phyloP scores from a whole-genome alignment of 164 flowering plant species.

The Magnolia officinalis region DNA sequence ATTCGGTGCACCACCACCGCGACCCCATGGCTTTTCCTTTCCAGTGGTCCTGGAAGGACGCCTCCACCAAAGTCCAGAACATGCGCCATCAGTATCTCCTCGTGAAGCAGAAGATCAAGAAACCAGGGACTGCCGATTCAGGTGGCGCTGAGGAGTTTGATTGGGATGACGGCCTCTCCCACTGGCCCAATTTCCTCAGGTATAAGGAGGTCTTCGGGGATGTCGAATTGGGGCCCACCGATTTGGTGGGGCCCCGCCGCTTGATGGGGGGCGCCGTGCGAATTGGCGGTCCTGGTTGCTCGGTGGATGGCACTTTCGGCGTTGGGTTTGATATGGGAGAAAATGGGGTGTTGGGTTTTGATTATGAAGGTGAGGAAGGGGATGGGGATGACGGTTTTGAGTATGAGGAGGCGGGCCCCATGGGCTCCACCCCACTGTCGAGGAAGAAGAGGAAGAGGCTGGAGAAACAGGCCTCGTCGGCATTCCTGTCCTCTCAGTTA shows the following conservation, averaged over 20 bases:
- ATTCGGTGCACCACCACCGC: constrained; percentile 56
- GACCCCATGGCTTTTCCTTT: constrained; percentile 73
- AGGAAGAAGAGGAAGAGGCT: constrained; percentile 54
- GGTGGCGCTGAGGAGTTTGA: constrained; percentile 42
- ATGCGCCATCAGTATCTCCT: constrained; percentile 91
- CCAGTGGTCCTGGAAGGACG: constrained; percentile 96
- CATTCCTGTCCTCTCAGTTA: constrained; percentile 47
- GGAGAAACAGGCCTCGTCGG: constrained; percentile 47
- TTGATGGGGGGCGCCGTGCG: constrained; percentile 17
- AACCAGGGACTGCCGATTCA: constrained; percentile 15
- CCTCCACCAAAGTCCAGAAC: constrained; percentile 88
- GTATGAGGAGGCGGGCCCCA: constrained; percentile 43
- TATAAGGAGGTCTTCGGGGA: constrained; percentile 91
- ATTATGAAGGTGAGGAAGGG: constrained; percentile 60
- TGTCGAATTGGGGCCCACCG: constrained; percentile 33
- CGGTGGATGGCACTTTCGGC: constrained; percentile 16
- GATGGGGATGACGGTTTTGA: constrained; percentile 52
- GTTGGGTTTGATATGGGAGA: constrained; percentile 56
- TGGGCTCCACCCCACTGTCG: constrained; percentile 23
- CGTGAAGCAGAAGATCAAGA: constrained; percentile 89
- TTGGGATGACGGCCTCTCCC: constrained; percentile 74
- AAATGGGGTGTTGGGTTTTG: constrained; percentile 64
- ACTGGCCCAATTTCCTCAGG: constrained; percentile 83
- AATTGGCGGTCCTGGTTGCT: constrained; percentile 42
- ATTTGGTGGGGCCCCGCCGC: background rate